Conservation (phyloP, 495 filamentous ascomycete species). For the Trypethelium eluteriae region DNA sequence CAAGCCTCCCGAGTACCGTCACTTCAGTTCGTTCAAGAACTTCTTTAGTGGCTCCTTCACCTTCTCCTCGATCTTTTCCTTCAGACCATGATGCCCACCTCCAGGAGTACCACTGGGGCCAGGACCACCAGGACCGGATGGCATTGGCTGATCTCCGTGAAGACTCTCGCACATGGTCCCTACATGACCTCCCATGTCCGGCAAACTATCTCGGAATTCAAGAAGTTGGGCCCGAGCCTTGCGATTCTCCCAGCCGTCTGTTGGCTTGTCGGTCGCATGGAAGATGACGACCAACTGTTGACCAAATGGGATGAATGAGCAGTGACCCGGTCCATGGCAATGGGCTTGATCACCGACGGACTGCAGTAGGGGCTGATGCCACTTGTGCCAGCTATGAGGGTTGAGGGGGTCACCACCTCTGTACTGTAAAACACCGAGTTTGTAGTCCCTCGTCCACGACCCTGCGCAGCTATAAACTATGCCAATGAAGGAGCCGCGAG, state of each 20-base stretch:
- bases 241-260: slow-evolving; percentile 30
- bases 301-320: slow-evolving; percentile 27
- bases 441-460: slow-evolving; percentile 33
- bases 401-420: slow-evolving; percentile 28
- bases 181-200: slow-evolving; percentile 26
- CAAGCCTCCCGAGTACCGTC: no score
- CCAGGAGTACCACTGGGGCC: neutral
- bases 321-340: slow-evolving; percentile 34
- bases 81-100: slow-evolving; percentile 2
- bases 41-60: slow-evolving; percentile 9
- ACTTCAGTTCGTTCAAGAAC: slow-evolving; percentile 3
- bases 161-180: slow-evolving; percentile 11
- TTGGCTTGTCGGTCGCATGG: slow-evolving; percentile 32
- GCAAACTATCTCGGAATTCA: slow-evolving; percentile 17
- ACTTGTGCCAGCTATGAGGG: slow-evolving; percentile 27
- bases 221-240: slow-evolving; percentile 32
- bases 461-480: slow-evolving; percentile 31
- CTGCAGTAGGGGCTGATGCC: slow-evolving; percentile 24
- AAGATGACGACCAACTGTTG: slow-evolving; percentile 29
- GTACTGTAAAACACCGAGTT: slow-evolving; percentile 30
- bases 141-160: neutral
- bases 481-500: slow-evolving; percentile 28
- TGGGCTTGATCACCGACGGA: slow-evolving; percentile 15
- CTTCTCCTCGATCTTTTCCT: neutral
- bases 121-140: neutral